A percentile compares a stretch with the other conserved stretches of the same genome.
Evolutionary conservation across 1,284 basidiomycete species (phyloP).

Genomic region (Takashimella tepidaria): DNA sequence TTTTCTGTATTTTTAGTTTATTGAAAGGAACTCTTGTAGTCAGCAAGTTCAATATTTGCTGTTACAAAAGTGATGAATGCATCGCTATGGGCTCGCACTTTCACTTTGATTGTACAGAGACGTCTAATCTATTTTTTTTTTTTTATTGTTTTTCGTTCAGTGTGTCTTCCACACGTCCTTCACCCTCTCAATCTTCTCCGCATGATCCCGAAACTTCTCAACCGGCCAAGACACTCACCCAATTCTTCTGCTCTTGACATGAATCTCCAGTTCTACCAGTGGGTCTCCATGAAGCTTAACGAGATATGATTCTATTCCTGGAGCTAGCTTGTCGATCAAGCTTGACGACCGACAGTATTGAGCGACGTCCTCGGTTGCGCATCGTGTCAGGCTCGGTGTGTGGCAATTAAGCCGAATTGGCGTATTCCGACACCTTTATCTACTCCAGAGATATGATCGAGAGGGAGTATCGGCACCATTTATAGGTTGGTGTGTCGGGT

Average conservation of each 20-base stretch:
- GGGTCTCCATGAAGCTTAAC: background rate
- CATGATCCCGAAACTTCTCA: background rate
- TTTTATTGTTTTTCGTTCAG: too few relatives aligned
- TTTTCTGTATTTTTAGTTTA: too few relatives aligned
- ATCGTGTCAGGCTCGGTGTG: background rate
- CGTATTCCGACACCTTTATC: background rate
- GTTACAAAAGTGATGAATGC: too few relatives aligned
- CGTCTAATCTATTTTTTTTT: background rate
- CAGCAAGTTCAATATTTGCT: too few relatives aligned
- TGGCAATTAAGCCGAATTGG: background rate
- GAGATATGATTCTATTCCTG: background rate
- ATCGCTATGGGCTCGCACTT: too few relatives aligned
- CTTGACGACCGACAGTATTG: background rate
- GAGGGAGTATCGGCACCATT: background rate
- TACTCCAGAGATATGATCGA: background rate
- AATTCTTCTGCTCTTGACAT: background rate
- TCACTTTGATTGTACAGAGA: too few relatives aligned
- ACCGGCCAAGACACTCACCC: background rate
- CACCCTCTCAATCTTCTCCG: background rate
- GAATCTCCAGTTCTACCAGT: background rate
- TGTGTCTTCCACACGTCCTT: constrained; percentile 1
- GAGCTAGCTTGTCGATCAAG: background rate
- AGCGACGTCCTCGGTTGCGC: background rate
- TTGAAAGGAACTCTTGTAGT: too few relatives aligned
- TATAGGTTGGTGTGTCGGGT: too few relatives aligned